Conservation (phyloP, 2,329 filamentous ascomycete species). For the Ophiostoma angusticollis region DNA sequence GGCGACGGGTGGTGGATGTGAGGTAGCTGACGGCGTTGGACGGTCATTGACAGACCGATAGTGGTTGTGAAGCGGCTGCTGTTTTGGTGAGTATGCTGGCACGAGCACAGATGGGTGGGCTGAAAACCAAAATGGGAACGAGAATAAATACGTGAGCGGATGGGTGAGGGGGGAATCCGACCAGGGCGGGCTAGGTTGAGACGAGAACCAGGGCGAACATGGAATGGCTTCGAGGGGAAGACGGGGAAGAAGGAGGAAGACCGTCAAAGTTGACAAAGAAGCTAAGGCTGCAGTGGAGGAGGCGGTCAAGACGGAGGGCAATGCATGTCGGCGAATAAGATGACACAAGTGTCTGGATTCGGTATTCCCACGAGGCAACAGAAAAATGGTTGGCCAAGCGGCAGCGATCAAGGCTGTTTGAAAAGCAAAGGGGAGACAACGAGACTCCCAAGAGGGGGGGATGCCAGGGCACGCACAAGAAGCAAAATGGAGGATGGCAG, state of each 20-base stretch:
- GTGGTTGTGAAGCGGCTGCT: conserved; percentile 46
- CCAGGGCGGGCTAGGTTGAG: neutral
- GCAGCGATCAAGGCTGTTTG: neutral
- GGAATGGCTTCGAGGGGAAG: neutral
- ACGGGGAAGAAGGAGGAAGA: neutral
- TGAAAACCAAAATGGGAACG: too few species aligned
- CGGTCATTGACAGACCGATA: conserved; percentile 50
- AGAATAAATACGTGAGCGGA: neutral
- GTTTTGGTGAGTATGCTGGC: conserved; percentile 48
- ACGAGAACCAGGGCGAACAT: neutral
- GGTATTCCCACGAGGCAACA: neutral
- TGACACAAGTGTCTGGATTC: conserved; percentile 2
- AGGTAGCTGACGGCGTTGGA: conserved; percentile 43
- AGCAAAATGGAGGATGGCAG: neutral
- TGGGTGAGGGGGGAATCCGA: neutral
- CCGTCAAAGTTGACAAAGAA: neutral
- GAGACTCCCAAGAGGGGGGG: neutral
- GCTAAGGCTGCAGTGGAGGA: conserved; percentile 5
- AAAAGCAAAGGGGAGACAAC: neutral
- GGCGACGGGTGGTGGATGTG: conserved; percentile 44
- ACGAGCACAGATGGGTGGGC: conserved; percentile 14
- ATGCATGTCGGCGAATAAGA: conserved; percentile 1
- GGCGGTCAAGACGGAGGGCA: conserved; percentile 5
- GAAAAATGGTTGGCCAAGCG: conserved; percentile 1
- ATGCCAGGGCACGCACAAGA: neutral